A percentile compares a stretch with the other conserved stretches of the same genome.
These are phyloP conservation scores for Neonectria faginata DNA, from an alignment of 2,329 filamentous ascomycete genomes.

Conservation along the genomic window DNA sequence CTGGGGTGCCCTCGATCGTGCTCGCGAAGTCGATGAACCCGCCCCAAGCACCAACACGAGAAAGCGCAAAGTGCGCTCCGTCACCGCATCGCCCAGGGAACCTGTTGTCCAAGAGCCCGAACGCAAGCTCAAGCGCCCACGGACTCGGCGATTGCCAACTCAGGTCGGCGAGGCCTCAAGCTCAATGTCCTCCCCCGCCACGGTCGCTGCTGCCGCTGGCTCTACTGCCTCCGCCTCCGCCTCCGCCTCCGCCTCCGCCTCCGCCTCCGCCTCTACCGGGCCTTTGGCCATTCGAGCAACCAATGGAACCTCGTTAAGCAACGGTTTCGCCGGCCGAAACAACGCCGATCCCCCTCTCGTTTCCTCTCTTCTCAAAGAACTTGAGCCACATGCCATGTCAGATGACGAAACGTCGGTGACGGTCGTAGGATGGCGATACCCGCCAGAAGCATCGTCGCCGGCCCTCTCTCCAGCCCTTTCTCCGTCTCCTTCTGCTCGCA, in stretches of 20 bases:
- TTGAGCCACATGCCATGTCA: slow-evolving; percentile 73
- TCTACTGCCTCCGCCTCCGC: neutral
- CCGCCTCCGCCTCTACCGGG: slow-evolving; percentile 30
- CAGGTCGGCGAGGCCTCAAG: slow-evolving; percentile 61
- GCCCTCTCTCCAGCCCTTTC: slow-evolving; percentile 74
- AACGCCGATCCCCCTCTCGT: slow-evolving; percentile 80
- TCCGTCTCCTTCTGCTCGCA: slow-evolving; percentile 71
- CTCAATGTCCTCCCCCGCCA: slow-evolving; percentile 51
- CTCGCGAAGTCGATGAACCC: slow-evolving; percentile 74
- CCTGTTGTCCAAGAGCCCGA: slow-evolving; percentile 76
- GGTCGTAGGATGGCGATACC: slow-evolving; percentile 47
- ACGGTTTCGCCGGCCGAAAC: slow-evolving; percentile 37
- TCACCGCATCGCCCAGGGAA: slow-evolving; percentile 77
- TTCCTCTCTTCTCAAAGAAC: slow-evolving; percentile 87
- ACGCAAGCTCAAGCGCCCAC: slow-evolving; percentile 87
- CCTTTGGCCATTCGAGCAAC: slow-evolving; percentile 9
- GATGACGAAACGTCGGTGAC: slow-evolving; percentile 63
- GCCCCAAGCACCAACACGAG: slow-evolving; percentile 63
- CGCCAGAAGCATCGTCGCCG: slow-evolving; percentile 65
- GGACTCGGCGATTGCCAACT: slow-evolving; percentile 74
- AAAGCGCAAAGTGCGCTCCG: slow-evolving; percentile 80
- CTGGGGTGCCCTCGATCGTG: slow-evolving; percentile 92
- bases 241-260: no score
- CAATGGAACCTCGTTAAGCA: slow-evolving; percentile 41
- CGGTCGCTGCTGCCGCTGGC: neutral